Base-by-base conservation (phyloP, 1,139 yeast genomes). In the Suhomyces anneliseae region DNA sequence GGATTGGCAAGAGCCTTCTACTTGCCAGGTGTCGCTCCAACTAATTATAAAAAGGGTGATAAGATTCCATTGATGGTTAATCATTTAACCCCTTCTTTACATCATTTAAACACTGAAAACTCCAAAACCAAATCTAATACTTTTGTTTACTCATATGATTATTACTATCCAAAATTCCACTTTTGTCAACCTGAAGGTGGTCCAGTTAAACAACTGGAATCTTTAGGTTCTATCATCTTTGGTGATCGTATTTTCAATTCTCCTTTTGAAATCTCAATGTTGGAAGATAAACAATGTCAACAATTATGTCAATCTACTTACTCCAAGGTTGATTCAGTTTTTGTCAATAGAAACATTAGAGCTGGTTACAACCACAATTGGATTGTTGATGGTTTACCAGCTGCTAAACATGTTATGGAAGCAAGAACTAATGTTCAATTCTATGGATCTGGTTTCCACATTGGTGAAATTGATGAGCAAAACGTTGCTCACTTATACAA, bases 231-330 rank as follows among this genome's bases (percentile, higher is more conserved):
- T 1, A 86, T 93, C 54, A 77, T 93, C 48, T 90, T 95, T 66
- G 99, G 99, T 51, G 99, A 93, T 68, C 79, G 99, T 62, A 90
- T 93, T 54, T 90, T 88, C 75, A 86, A 89, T 62, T 90, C 98
- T 8, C 97, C 98, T 2, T 90, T 88, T 60, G 80, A 86, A 47
- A 72, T 93, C 55, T 74, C 79, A 42, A 88, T 93, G 96, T 75
- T 87, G 56, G 79, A 88, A 64, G 79, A 87, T 53, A 79, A 79
- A 57, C 63, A 75, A 9, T 93, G 99, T 74, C 74, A 75, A 47
- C 57, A 64, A 26, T 71, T 92, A 43, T 93, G 99, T 69, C 57
- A 76, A 2, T 48, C 76, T 2, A 59, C 76, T 2, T 90, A 89
- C 64, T 76, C 85, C 34, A 76, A 79, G 33, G 64, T 79, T 7